phyloP scores from a whole-genome alignment of 495 filamentous ascomycete species.

The Poronia punctata region DNA sequence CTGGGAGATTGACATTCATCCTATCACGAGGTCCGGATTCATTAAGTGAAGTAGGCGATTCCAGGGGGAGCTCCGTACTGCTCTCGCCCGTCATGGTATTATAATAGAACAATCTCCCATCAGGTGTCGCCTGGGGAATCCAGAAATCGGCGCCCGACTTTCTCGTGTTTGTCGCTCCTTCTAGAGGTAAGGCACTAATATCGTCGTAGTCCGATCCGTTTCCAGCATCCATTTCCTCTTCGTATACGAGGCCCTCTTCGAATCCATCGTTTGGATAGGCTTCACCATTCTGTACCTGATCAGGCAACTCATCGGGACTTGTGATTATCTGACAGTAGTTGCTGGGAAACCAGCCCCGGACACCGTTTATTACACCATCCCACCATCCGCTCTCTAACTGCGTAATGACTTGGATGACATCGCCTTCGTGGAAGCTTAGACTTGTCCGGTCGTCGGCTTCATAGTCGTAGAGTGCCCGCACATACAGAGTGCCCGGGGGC shows the following conservation, averaged over 20 bases:
- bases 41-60: conserved; percentile 72
- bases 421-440: conserved; percentile 89
- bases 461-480: conserved; percentile 95
- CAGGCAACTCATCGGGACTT: conserved; percentile 58
- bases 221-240: conserved; percentile 47
- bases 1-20: conserved; percentile 78
- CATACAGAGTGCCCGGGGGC: conserved; percentile 75
- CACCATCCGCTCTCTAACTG: conserved; percentile 98
- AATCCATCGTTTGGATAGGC: conserved; percentile 65
- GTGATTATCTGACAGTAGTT: conserved; percentile 90
- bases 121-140: conserved; percentile 95
- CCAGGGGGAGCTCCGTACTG: conserved; percentile 87
- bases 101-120: conserved; percentile 94
- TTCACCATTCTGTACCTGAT: conserved; percentile 53
- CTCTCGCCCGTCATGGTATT: conserved; percentile 92
- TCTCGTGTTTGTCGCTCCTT: conserved; percentile 54
- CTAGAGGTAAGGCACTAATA: conserved; percentile 57
- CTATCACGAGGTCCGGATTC: conserved; percentile 84
- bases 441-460: conserved; percentile 94
- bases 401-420: conserved; percentile 95
- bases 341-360: conserved; percentile 97
- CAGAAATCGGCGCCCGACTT: conserved; percentile 92
- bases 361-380: conserved; percentile 92
- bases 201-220: conserved; percentile 58
- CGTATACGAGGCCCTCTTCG: conserved; percentile 43